Evolutionary conservation across 2,329 filamentous ascomycete genomes (phyloP), one percentile per base, ranked within the genome.

Genomic region (Trichoderma afroharzianum): DNA sequence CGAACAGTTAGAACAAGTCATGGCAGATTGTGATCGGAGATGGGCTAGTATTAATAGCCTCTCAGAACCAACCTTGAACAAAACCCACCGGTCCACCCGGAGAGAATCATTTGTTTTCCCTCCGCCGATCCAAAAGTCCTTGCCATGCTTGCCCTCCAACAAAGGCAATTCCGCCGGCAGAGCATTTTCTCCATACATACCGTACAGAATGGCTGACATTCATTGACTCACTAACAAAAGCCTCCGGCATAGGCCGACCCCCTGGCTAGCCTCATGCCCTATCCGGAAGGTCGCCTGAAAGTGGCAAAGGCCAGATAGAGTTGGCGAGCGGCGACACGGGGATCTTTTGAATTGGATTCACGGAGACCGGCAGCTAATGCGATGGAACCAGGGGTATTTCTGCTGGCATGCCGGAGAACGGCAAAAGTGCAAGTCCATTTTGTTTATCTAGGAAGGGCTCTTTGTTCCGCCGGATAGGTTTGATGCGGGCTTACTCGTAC

Each of bases 221-320:
- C 6, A 26, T 18, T 11, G 9, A 55, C 32, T 58, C 6, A 26
- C 33, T 15, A 28, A 55, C 15, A 55, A 57, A 36, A 36, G 50
- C 57, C 39, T 18, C 67, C 57, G 67, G 57, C 57, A 43, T 36
- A 39, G 39, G 67, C 57, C 66, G 36, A 30, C 39, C 30, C 57
- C 66, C 66, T 8, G 57, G 28, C 39, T 14, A 33, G 24, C 9
- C 15, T 61, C 39, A 68, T 62, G 21, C 67, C 67, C 3, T 11
- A 69, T 69, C 28, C 15, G 67, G 67, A 69, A 69, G 67, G 67
- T 69, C 67, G 67, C 32, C 53, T 32, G 32, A 39, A 69, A 53
- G 21, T 21, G 63, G 63, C 63, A 32, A 53, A 39, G 63, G 43
- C 21, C 18, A 43, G 53, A 39, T 58, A 14, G 15, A 32, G n/a